A percentile compares a stretch with the other conserved stretches of the same genome.
Evolutionary conservation across 495 filamentous ascomycete genomes (phyloP).

Genomic region (Platismatia glauca): DNA sequence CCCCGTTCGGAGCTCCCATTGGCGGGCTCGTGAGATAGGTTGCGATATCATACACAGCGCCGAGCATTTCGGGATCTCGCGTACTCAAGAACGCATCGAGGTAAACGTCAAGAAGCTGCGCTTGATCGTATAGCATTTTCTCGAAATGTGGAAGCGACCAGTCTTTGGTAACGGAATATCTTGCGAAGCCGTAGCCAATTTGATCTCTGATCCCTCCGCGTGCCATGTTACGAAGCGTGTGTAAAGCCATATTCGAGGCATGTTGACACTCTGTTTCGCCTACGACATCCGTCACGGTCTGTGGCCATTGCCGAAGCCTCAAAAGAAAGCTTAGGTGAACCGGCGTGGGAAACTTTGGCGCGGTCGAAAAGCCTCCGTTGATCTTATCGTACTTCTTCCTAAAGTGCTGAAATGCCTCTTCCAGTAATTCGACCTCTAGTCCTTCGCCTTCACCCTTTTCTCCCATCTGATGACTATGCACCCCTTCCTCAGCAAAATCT

Average conservation of each 20-base stretch:
- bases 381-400: conserved; percentile 64
- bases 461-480: conserved; percentile 42
- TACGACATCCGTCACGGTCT: conserved; percentile 71
- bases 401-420: conserved; percentile 80
- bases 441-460: conserved; percentile 52
- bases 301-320: conserved; percentile 61
- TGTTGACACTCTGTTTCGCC: conserved; percentile 68
- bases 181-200: conserved; percentile 80
- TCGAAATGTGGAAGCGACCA: conserved; percentile 96
- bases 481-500: conserved; percentile 78
- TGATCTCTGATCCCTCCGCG: conserved; percentile 88
- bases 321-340: conserved; percentile 77
- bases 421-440: conserved; percentile 82
- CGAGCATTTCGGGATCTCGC: conserved; percentile 60
- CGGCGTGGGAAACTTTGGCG: conserved; percentile 89
- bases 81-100: conserved; percentile 78
- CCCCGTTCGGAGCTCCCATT: conserved; percentile 58
- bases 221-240: conserved; percentile 73
- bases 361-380: conserved; percentile 64
- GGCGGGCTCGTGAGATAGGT: conserved; percentile 68
- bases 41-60: conserved; percentile 72
- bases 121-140: conserved; percentile 97
- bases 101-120: conserved; percentile 76
- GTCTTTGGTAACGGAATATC: conserved; percentile 82
- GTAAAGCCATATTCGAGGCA: conserved; percentile 71